These are phyloP conservation scores for Penicillium antarcticum DNA, from an alignment of 495 filamentous ascomycete species.

Conservation along the genomic window DNA sequence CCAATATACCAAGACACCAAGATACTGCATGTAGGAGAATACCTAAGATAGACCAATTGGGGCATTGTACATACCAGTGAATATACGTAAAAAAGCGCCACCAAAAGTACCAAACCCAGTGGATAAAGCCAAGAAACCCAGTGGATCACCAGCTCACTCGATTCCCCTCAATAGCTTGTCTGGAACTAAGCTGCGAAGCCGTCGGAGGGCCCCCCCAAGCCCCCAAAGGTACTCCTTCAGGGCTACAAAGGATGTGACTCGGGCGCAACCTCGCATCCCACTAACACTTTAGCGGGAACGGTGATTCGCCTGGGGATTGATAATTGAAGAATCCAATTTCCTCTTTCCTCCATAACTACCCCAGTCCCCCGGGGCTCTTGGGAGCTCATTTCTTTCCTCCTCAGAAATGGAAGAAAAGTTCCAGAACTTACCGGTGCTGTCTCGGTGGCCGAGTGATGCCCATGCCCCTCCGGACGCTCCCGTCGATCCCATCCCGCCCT, in stretches of 20 bases:
- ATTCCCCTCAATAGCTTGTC: background rate
- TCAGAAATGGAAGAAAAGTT: slow-evolving; percentile 33
- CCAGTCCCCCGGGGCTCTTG: slow-evolving; percentile 13
- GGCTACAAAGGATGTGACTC: no score
- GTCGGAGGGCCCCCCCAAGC: background rate
- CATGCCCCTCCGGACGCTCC: slow-evolving; percentile 12
- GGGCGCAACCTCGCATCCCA: background rate
- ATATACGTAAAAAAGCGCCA: no score
- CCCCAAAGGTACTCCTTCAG: background rate
- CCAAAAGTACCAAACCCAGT: no score
- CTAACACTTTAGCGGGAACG: slow-evolving; percentile 2
- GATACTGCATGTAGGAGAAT: no score
- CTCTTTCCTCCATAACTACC: slow-evolving; percentile 11
- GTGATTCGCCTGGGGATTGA: slow-evolving; percentile 2
- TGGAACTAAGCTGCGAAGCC: background rate
- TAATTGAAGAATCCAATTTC: slow-evolving; percentile 1
- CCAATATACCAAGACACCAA: no score
- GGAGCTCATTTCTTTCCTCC: slow-evolving; percentile 16
- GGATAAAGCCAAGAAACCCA: no score
- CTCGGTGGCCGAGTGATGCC: slow-evolving; percentile 17
- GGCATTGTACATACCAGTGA: no score
- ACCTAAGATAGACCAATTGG: background rate
- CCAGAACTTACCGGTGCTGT: slow-evolving; percentile 27
- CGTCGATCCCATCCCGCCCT: background rate
- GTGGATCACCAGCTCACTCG: background rate